A percentile compares a stretch with the other conserved stretches of the same genome.
phyloP scores from a whole-genome alignment of 139 green algal species.

The Coelastrella sp. region DNA sequence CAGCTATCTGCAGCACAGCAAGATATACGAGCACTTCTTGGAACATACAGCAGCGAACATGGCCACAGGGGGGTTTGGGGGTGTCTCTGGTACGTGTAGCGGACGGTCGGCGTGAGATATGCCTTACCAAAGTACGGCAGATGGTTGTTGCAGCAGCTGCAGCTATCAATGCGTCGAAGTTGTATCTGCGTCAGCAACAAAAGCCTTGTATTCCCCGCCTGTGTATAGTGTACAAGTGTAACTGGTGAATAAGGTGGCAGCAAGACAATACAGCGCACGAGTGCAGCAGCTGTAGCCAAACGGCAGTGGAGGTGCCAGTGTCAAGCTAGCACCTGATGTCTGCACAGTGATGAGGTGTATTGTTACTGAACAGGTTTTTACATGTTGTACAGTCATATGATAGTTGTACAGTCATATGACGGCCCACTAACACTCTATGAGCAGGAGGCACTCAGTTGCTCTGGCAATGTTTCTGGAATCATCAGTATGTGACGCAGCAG shows the following conservation, averaged over 20 bases:
- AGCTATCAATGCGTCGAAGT: neutral
- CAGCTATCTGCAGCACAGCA: constrained; percentile 59
- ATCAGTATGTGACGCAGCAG: too few relatives aligned
- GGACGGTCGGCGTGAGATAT: neutral
- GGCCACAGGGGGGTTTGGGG: constrained; percentile 62
- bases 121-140: neutral
- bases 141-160: neutral
- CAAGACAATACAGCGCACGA: neutral
- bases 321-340: too few relatives aligned
- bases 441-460: too few relatives aligned
- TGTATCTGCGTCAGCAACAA: too few relatives aligned
- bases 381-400: too few relatives aligned
- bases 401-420: constrained; percentile 80
- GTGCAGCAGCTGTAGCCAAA: neutral
- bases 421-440: too few relatives aligned
- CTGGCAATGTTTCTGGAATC: too few relatives aligned
- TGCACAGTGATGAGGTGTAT: too few relatives aligned
- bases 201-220: too few relatives aligned
- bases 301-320: too few relatives aligned
- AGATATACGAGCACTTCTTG: constrained; percentile 74
- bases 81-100: constrained; percentile 13
- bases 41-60: constrained; percentile 78
- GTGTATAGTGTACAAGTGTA: neutral
- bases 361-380: too few relatives aligned
- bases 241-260: too few relatives aligned